A percentile compares a stretch with the other conserved stretches of the same genome.
Evolutionary conservation across 2,329 filamentous ascomycete species (phyloP).

Genomic region (Sporothrix pallida): DNA sequence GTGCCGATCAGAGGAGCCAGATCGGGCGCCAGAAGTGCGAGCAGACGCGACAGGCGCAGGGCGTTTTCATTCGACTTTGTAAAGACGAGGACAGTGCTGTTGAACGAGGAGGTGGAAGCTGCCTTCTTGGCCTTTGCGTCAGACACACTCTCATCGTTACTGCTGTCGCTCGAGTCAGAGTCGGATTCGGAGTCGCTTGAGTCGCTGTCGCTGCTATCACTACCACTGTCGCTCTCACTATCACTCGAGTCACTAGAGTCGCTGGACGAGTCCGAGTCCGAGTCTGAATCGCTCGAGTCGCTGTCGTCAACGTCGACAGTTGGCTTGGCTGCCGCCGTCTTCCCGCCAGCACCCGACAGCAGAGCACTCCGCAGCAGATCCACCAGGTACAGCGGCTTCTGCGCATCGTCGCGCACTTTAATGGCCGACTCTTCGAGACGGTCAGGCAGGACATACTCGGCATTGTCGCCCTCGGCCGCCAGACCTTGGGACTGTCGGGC

Average conservation of each 20-base stretch:
- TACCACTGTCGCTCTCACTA: background rate
- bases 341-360: slow-evolving; percentile 43
- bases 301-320: slow-evolving; percentile 34
- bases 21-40: slow-evolving; percentile 68
- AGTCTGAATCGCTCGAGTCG: slow-evolving; percentile 30
- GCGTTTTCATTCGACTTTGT: slow-evolving; percentile 89
- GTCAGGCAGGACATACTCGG: slow-evolving; percentile 61
- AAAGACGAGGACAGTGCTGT: slow-evolving; percentile 73
- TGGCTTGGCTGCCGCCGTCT: background rate
- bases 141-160: background rate
- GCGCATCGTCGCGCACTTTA: slow-evolving; percentile 69
- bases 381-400: slow-evolving; percentile 85
- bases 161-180: slow-evolving; percentile 19
- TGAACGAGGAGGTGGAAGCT: slow-evolving; percentile 36
- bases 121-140: background rate
- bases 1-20: slow-evolving; percentile 66
- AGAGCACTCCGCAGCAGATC: slow-evolving; percentile 69
- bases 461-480: slow-evolving; percentile 28
- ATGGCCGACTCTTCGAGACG: slow-evolving; percentile 69
- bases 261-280: slow-evolving; percentile 26
- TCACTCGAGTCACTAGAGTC: slow-evolving; percentile 24
- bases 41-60: slow-evolving; percentile 80
- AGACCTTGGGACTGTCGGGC: slow-evolving; percentile 40
- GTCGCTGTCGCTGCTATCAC: background rate
- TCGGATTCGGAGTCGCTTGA: slow-evolving; percentile 14